Percentiles rank a stretch among this genome's conserved stretches.
Conservation (phyloP, 2,329 filamentous ascomycete genomes). For the Hypoxylon sp. region DNA sequence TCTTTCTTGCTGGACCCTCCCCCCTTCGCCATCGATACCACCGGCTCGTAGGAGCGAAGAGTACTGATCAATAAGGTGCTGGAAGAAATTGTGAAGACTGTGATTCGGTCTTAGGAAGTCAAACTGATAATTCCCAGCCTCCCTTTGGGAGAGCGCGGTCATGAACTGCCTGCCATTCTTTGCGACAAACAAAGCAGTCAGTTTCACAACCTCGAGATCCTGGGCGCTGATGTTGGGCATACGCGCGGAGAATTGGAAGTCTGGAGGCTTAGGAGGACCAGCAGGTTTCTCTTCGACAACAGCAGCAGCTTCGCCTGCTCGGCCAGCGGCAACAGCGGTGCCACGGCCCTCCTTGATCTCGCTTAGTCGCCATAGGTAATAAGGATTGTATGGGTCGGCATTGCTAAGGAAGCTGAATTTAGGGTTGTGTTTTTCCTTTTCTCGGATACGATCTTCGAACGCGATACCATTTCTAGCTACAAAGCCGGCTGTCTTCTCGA, state of each 20-base stretch:
- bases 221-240: conserved; percentile 98
- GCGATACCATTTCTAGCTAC: conserved; percentile 78
- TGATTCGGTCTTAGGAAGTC: conserved; percentile 96
- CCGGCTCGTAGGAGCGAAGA: conserved; percentile 80
- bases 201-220: conserved; percentile 80
- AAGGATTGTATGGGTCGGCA: conserved; percentile 87
- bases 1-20: conserved; percentile 79
- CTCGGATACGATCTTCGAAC: conserved; percentile 87
- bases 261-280: conserved; percentile 86
- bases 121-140: conserved; percentile 93
- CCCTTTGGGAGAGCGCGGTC: conserved; percentile 88
- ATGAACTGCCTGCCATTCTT: conserved; percentile 94
- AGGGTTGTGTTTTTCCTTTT: conserved; percentile 86
- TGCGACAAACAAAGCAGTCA: conserved; percentile 93
- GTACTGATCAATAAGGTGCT: conserved; percentile 93
- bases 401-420: conserved; percentile 90
- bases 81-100: conserved; percentile 96
- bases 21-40: conserved; percentile 75
- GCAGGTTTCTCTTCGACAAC: conserved; percentile 76
- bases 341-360: conserved; percentile 90
- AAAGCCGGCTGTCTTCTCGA: conserved; percentile 96
- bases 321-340: conserved; percentile 82
- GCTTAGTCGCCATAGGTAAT: conserved; percentile 90
- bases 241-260: conserved; percentile 93
- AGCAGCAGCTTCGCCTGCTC: conserved; percentile 73